These are phyloP conservation scores for Sporothrix phasma DNA, from an alignment of 2,329 filamentous ascomycete genomes.

Conservation along the genomic window DNA sequence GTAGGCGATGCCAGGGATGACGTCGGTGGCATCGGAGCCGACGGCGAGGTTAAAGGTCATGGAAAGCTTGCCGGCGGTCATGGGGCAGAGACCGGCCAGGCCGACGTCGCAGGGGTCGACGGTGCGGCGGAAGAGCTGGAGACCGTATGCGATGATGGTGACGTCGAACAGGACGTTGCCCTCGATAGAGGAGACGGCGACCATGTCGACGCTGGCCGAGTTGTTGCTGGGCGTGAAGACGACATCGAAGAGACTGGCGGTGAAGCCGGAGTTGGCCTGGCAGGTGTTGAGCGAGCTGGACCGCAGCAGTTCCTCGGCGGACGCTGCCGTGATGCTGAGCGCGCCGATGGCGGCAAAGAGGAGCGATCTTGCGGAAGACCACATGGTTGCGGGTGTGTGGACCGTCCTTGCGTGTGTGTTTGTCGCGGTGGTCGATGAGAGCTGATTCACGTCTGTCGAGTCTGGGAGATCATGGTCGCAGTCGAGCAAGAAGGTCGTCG, in stretches of 20 bases:
- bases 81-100: conserved; percentile 65
- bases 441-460: not conserved
- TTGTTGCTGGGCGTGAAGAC: conserved; percentile 56
- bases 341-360: conserved; percentile 33
- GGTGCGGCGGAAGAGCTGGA: conserved; percentile 47
- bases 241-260: conserved; percentile 71
- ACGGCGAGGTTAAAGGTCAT: conserved; percentile 51
- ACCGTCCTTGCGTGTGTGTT: not conserved
- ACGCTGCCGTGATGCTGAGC: conserved; percentile 20
- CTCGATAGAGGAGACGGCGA: conserved; percentile 62
- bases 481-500: not conserved
- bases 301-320: conserved; percentile 32
- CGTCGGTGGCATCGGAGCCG: conserved; percentile 40
- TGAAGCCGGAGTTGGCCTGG: conserved; percentile 66
- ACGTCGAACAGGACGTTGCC: conserved; percentile 64
- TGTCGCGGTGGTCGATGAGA: not conserved
- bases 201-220: conserved; percentile 56
- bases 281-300: conserved; percentile 62
- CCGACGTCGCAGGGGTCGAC: conserved; percentile 59
- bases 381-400: conserved; percentile 18
- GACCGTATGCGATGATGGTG: conserved; percentile 64
- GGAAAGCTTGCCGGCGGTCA: conserved; percentile 55
- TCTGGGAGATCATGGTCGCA: not conserved
- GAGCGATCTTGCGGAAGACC: conserved; percentile 32
- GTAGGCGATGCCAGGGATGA: conserved; percentile 70